phyloP scores from a whole-genome alignment of 768 basidiomycete species.

The Termitomyces heimii region DNA sequence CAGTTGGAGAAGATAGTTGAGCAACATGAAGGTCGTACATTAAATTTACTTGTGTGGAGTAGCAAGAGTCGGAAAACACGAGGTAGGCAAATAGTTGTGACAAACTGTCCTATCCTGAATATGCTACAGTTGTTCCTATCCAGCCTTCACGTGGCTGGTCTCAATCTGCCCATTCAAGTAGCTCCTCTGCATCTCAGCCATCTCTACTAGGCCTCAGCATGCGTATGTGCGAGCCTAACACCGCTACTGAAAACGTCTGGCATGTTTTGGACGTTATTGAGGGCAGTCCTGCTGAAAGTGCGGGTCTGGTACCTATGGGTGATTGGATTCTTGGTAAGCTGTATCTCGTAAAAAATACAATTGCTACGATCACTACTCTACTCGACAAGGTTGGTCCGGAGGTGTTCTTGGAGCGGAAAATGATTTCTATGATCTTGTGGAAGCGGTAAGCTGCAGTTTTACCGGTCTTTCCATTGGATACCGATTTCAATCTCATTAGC shows the following conservation, averaged over 20 bases:
- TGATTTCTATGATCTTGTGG: slow-evolving; percentile 95
- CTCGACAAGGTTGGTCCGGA: slow-evolving; percentile 87
- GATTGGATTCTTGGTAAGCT: slow-evolving; percentile 41
- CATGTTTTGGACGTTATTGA: slow-evolving; percentile 96
- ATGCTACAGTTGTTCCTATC: slow-evolving; percentile 67
- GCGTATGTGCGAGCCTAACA: slow-evolving; percentile 87
- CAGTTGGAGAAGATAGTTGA: slow-evolving; percentile 81
- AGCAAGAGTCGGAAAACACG: slow-evolving; percentile 69
- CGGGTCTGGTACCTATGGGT: slow-evolving; percentile 90
- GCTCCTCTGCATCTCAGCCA: slow-evolving; percentile 51
- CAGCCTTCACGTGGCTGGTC: slow-evolving; percentile 85
- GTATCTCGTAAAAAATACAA: neutral
- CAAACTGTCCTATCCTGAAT: slow-evolving; percentile 1
- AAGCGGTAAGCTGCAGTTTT: slow-evolving; percentile 53
- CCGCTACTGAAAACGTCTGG: slow-evolving; percentile 92
- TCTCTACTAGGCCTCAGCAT: slow-evolving; percentile 93
- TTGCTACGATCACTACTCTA: slow-evolving; percentile 35
- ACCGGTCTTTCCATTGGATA: neutral
- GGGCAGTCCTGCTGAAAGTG: slow-evolving; percentile 93
- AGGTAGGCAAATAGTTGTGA: slow-evolving; percentile 36
- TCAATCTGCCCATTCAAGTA: slow-evolving; percentile 29
- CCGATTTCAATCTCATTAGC: slow-evolving; percentile 36
- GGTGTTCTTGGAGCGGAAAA: slow-evolving; percentile 87
- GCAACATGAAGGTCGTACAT: slow-evolving; percentile 61
- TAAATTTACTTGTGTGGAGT: slow-evolving; percentile 80